Percentiles rank a stretch among this genome's conserved stretches.
Conservation (phyloP, 2,329 filamentous ascomycete species). For the Clarireedia homoeocarpa region DNA sequence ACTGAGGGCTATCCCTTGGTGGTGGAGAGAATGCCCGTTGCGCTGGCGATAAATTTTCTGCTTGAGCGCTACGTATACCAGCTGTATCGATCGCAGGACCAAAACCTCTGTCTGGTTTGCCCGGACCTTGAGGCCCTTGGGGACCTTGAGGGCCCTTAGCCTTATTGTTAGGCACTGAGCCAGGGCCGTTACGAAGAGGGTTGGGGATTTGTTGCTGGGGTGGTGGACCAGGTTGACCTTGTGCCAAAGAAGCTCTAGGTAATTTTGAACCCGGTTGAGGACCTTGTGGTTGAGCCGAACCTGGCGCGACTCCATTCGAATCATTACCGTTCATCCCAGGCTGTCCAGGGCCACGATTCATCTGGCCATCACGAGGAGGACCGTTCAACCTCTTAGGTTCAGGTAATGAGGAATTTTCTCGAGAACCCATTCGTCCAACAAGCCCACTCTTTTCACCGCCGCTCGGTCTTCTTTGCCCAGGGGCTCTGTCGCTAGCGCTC, state of each 20-base stretch:
- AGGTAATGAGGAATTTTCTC: slow-evolving; percentile 22
- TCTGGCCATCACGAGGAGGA: slow-evolving; percentile 35
- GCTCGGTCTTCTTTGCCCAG: slow-evolving; percentile 33
- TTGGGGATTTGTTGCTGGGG: slow-evolving; percentile 56
- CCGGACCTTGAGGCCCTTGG: slow-evolving; percentile 11
- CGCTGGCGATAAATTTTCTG: slow-evolving; percentile 40
- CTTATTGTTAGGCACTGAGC: slow-evolving; percentile 11
- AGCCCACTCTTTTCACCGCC: slow-evolving; percentile 34
- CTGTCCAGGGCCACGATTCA: slow-evolving; percentile 28
- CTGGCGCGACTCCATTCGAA: slow-evolving; percentile 28
- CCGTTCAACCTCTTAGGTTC: slow-evolving; percentile 44
- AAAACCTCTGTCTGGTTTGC: slow-evolving; percentile 23
- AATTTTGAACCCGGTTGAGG: slow-evolving; percentile 44
- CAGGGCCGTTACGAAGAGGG: slow-evolving; percentile 29
- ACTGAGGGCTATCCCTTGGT: slow-evolving; percentile 33
- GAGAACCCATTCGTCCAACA: slow-evolving; percentile 20
- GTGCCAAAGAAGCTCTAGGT: slow-evolving; percentile 50
- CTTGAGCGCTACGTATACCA: slow-evolving; percentile 31
- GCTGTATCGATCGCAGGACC: slow-evolving; percentile 26
- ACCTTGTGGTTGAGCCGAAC: slow-evolving; percentile 29
- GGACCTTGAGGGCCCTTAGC: slow-evolving; percentile 3
- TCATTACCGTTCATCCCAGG: slow-evolving; percentile 33
- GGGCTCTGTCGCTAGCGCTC: slow-evolving; percentile 33
- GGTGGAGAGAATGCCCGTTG: slow-evolving; percentile 28
- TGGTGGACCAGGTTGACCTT: slow-evolving; percentile 54